Percentiles rank a stretch among this genome's conserved stretches.
Conservation (phyloP, 768 basidiomycete genomes). For the Amanita polypyramis region DNA sequence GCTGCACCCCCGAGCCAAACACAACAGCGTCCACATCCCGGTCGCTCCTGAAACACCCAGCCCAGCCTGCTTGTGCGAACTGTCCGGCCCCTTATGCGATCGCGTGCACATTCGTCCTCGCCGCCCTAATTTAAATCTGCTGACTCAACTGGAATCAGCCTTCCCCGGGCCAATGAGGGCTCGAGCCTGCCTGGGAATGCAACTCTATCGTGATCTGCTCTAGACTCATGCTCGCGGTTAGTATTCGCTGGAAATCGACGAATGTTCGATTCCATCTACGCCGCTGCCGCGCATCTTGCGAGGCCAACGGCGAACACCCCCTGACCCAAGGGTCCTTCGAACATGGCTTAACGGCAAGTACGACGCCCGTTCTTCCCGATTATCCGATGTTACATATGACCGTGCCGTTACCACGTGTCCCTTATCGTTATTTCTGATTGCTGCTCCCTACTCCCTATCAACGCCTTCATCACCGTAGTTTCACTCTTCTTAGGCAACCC, state of each 20-base stretch:
- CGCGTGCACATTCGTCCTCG: background rate
- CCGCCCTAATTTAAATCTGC: background rate
- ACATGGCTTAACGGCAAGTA: background rate
- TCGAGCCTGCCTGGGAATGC: background rate
- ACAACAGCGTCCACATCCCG: background rate
- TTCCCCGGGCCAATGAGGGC: background rate
- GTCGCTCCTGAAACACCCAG: background rate
- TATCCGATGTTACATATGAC: background rate
- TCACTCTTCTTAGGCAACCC: background rate
- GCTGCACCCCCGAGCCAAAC: conserved; percentile 7
- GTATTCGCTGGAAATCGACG: conserved; percentile 7
- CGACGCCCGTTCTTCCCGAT: background rate
- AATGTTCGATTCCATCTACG: conserved; percentile 6
- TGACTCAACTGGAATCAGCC: background rate
- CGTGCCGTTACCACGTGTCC: conserved; percentile 4
- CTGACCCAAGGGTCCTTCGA: background rate
- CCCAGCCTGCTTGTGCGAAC: background rate
- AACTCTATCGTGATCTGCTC: conserved; percentile 1
- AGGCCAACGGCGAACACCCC: background rate
- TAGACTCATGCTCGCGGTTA: background rate
- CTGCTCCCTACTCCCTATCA: background rate
- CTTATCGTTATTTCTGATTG: background rate
- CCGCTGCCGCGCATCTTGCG: conserved; percentile 7
- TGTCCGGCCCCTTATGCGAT: background rate
- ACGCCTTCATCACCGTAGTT: background rate